Conservation (phyloP, 1,284 basidiomycete species). For the Pulveroboletus sp. region DNA sequence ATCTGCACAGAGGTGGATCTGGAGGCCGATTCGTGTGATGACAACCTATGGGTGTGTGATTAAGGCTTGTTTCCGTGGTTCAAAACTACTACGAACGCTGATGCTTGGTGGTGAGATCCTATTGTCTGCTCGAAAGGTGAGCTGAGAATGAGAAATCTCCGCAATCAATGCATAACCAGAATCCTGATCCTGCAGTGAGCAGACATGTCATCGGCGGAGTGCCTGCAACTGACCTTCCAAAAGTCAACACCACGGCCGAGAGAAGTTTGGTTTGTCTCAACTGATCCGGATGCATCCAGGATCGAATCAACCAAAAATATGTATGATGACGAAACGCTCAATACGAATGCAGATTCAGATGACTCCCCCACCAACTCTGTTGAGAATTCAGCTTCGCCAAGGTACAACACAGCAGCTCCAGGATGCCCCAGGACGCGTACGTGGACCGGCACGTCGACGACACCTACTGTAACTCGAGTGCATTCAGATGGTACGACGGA, state of each 20-base stretch:
- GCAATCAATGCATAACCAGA: slow-evolving; percentile 66
- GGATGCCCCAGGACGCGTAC: slow-evolving; percentile 54
- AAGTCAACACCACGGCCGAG: slow-evolving; percentile 38
- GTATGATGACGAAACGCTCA: slow-evolving; percentile 46
- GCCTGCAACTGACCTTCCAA: slow-evolving; percentile 63
- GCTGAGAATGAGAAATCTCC: slow-evolving; percentile 51
- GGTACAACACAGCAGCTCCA: slow-evolving; percentile 62
- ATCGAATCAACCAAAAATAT: slow-evolving; percentile 67
- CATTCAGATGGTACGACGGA: slow-evolving; percentile 89
- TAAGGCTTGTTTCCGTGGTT: background rate
- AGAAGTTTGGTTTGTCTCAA: slow-evolving; percentile 2
- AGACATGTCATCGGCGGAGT: background rate
- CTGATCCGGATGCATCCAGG: slow-evolving; percentile 30
- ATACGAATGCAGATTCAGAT: slow-evolving; percentile 48
- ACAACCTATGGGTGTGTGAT: slow-evolving; percentile 37
- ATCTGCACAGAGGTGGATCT: slow-evolving; percentile 67
- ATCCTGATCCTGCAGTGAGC: slow-evolving; percentile 34
- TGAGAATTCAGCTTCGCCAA: slow-evolving; percentile 63
- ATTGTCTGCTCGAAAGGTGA: slow-evolving; percentile 38
- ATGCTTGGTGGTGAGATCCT: slow-evolving; percentile 33
- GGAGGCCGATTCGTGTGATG: slow-evolving; percentile 45
- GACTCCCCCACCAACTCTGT: slow-evolving; percentile 73
- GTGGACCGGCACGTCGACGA: slow-evolving; percentile 71
- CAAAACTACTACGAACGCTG: slow-evolving; percentile 34
- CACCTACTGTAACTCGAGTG: slow-evolving; percentile 63